Percentiles rank a stretch among this genome's conserved stretches.
phyloP scores from a whole-genome alignment of 2,329 filamentous ascomycete genomes.

The Pseudogymnoascus sp. region DNA sequence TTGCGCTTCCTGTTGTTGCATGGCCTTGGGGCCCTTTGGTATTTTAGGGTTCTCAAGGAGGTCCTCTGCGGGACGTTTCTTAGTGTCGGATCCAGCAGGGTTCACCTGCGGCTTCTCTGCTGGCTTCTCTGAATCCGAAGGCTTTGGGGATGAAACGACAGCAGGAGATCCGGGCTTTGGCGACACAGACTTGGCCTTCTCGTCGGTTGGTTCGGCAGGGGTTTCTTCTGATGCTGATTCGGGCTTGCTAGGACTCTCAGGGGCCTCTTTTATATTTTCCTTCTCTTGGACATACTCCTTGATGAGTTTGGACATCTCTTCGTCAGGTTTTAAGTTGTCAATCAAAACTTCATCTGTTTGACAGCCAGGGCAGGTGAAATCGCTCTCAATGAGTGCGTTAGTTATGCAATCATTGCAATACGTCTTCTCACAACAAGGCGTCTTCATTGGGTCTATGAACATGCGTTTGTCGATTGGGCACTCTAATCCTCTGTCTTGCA shows the following conservation, averaged over 20 bases:
- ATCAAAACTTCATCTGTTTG: slow-evolving; percentile 84
- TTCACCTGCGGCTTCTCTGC: slow-evolving; percentile 29
- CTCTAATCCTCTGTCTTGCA: slow-evolving; percentile 80
- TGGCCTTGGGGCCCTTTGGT: slow-evolving; percentile 58
- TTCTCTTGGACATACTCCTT: slow-evolving; percentile 61
- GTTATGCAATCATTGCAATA: slow-evolving; percentile 99
- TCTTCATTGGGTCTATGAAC: slow-evolving; percentile 98
- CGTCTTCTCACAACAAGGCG: slow-evolving; percentile 94
- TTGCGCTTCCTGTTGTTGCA: slow-evolving; percentile 43
- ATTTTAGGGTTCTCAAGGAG: slow-evolving; percentile 56
- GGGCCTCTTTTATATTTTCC: slow-evolving; percentile 37
- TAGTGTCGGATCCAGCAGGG: slow-evolving; percentile 38
- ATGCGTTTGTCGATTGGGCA: slow-evolving; percentile 96
- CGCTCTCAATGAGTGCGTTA: slow-evolving; percentile 95
- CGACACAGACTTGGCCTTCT: slow-evolving; percentile 33
- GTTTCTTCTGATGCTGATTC: slow-evolving; percentile 28
- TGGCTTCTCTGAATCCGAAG: slow-evolving; percentile 24
- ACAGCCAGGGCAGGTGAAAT: slow-evolving; percentile 92
- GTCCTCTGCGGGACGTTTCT: slow-evolving; percentile 79
- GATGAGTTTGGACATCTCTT: slow-evolving; percentile 69
- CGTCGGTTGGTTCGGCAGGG: slow-evolving; percentile 19
- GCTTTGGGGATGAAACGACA: slow-evolving; percentile 27
- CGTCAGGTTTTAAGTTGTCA: slow-evolving; percentile 80
- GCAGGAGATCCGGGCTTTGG: slow-evolving; percentile 20
- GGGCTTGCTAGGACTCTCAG: slow-evolving; percentile 23